Evolutionary conservation across 208 protist species (phyloP).

Genomic region (Leishmania major): DNA sequence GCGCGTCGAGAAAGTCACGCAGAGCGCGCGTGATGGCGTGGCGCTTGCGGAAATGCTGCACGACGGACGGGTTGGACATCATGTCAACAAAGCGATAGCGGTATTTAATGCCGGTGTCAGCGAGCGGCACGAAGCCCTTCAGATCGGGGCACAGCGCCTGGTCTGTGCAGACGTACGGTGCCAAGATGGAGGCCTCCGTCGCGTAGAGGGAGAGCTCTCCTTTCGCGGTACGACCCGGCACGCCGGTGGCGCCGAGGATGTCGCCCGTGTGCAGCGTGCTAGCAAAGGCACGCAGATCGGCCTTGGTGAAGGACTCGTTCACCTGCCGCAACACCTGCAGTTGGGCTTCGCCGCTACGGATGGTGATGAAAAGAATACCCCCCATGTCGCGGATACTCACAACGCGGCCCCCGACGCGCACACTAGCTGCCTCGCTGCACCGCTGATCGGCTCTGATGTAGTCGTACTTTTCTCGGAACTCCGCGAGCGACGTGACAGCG

Average conservation of each 20-base stretch:
- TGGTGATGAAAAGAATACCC: constrained; percentile 82
- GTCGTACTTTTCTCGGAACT: constrained; percentile 50
- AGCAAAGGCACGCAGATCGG: constrained; percentile 53
- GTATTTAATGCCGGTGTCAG: constrained; percentile 85
- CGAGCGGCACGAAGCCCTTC: constrained; percentile 59
- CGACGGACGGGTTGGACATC: constrained; percentile 67
- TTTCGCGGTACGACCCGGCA: constrained; percentile 68
- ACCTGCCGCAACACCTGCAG: constrained; percentile 81
- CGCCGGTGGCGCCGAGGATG: constrained; percentile 83
- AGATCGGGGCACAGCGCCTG: constrained; percentile 80
- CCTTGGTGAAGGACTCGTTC: constrained; percentile 47
- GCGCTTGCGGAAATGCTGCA: constrained; percentile 58
- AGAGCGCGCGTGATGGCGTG: constrained; percentile 67
- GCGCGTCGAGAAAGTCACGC: constrained; percentile 70
- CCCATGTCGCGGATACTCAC: constrained; percentile 83
- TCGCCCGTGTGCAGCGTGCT: constrained; percentile 72
- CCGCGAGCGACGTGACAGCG: constrained; percentile 43
- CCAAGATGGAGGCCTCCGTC: constrained; percentile 49
- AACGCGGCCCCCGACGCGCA: constrained; percentile 75
- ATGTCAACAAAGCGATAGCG: constrained; percentile 91
- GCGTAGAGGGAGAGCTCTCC: constrained; percentile 90
- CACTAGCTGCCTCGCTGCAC: constrained; percentile 25
- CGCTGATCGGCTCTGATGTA: constrained; percentile 24
- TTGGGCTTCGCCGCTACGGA: constrained; percentile 56
- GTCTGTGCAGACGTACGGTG: constrained; percentile 88